Base-by-base conservation (phyloP, 2,329 filamentous ascomycete species). In the Paracoccidioides brasiliensis region DNA sequence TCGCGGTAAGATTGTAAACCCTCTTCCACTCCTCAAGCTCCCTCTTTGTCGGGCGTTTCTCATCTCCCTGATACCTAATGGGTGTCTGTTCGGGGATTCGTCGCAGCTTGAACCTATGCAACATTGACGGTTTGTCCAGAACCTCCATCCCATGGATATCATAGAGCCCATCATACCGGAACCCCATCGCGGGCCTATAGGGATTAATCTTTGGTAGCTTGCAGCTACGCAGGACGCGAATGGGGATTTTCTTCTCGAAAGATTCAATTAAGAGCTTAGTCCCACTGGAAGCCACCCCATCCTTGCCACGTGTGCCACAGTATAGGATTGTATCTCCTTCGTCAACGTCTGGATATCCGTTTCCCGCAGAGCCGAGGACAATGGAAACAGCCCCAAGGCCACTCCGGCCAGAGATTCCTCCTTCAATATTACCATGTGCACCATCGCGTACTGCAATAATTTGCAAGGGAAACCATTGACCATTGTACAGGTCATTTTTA, bases 111-210 rank as follows among this genome's bases (percentile, higher is more conserved):
- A 83, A 83, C 0, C 70, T 65, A 61, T 77, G 72, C 22, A 72
- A 70, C 2, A 71, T 70, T n/a, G 69, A 72, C 10, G 63, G 60
- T 3, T 60, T 38, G 54, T 80, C 71, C 1, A 75, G 40, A 0
- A 72, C 54, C 57, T 74, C 63, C 50, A 68, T 69, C 2, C 56
- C 62, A 0, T 66, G 67, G 4, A 82, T 73, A 5, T 67, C 62
- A 58, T 83, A 83, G 0, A 82, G 63, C 0, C 80, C 80, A 63
- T 83, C 80, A 53, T 82, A 82, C 1, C 80, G 67, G n/a, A 79
- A 69, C 0, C 80, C 80, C 8, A 67, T 58, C 0, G 63, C 57
- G 0, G 80, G 80, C 0, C 74, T 69, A 54, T 73, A 79, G 0
- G 55, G 58, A 15, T 73, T 73, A 1, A 60, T 62, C 8, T 65